A percentile compares a stretch with the other conserved stretches of the same genome.
phyloP scores from a whole-genome alignment of 2,329 filamentous ascomycete genomes.

The Colletotrichum karsti region DNA sequence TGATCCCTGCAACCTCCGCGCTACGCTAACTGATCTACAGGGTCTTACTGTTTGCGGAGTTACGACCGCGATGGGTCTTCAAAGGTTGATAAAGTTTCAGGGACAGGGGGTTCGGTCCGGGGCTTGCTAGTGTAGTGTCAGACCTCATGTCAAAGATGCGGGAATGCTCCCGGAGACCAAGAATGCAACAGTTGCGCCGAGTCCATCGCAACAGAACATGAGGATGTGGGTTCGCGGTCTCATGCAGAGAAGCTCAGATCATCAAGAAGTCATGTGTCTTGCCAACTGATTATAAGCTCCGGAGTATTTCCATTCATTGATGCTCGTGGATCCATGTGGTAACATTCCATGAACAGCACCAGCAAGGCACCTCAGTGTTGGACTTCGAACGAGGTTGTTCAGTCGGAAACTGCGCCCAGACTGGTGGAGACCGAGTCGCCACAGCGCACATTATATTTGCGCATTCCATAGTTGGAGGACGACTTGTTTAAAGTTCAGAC shows the following conservation, averaged over 20 bases:
- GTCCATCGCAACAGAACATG: no score
- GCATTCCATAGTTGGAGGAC: neutral
- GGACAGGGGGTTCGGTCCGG: neutral
- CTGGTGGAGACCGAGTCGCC: no score
- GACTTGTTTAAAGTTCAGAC: neutral
- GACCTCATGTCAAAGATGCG: neutral
- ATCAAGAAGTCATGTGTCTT: no score
- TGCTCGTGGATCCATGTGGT: no score
- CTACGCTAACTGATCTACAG: neutral
- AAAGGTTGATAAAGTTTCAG: neutral
- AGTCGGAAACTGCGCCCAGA: no score
- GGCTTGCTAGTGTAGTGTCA: neutral
- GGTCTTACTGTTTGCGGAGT: neutral
- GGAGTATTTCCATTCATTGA: no score
- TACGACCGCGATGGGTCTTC: neutral
- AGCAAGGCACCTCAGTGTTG: no score
- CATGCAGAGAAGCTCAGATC: no score
- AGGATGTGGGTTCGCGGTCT: no score
- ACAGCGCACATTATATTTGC: neutral
- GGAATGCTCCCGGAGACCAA: neutral
- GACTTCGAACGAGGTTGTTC: no score
- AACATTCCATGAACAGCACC: no score
- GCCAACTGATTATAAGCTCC: no score
- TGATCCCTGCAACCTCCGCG: neutral
- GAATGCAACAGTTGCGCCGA: neutral